Evolutionary conservation across 371 early-diverging fungal species (phyloP), one percentile per base, ranked within the genome.

Genomic region (Saksenaea oblongispora): DNA sequence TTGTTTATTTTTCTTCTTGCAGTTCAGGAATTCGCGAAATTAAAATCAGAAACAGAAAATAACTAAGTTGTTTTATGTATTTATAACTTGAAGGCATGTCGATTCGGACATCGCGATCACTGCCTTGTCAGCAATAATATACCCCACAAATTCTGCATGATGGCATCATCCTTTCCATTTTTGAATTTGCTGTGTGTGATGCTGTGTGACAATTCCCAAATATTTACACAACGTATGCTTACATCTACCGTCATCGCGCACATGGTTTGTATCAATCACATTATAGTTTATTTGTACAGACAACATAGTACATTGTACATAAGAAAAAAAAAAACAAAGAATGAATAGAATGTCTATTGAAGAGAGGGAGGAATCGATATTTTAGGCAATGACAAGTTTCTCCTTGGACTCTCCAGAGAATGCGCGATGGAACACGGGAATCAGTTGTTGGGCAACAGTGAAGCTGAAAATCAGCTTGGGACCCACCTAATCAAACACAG

Each of bases 381-480:
- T 24, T 58, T 59, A 59, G 41, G 56, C 39, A 39, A 54, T 64
- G 54, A 26, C 59, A 4, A 22, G 11, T 22, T 47, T 59, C 42
- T 59, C 53, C 17, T 61, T 53, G 22, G 51, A n/a, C 53, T 61
- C 61, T 24, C 65, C 75, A 42, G 66, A 59, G 39, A 76, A 63
- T 44, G 71, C 59, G 27, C 76, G 63, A 67, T 89, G 83, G 80
- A 94, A 90, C 59, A 91, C 55, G 62, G 97, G 97, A 70, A 96
- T 97, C 66, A 96, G 80, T 72, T 90, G 91, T 78, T 97, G 96
- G 35, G 98, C 98, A 66, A 98, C 83, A 26, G 98, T 97, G 87
- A 97, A 98, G 63, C 91, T 91, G 85, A 97, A 98, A 63, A 98
- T 91, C 55, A 98, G 87, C 89, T 98, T 98, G 72, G 98, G 98